Evolutionary conservation across 495 filamentous ascomycete genomes (phyloP).

Genomic region (Trichoderma erinaceum): DNA sequence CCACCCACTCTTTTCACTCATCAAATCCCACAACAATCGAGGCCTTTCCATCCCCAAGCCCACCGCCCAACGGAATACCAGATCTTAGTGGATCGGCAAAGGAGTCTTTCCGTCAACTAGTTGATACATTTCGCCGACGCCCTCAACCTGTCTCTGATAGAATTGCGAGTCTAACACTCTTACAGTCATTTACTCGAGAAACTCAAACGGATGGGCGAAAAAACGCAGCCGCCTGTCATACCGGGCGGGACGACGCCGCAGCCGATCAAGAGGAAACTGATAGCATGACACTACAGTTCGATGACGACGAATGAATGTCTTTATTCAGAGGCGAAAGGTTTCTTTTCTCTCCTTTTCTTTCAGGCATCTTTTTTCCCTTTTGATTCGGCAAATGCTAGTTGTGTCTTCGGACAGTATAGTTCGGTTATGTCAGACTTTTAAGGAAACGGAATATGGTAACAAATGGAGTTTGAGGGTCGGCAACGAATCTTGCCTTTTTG

Average conservation of each 20-base stretch:
- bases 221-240: constrained; percentile 22
- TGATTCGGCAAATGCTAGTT: no score
- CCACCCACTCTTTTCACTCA: neutral
- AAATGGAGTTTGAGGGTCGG: no score
- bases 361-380: neutral
- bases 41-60: neutral
- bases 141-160: constrained; percentile 17
- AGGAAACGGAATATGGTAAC: no score
- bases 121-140: neutral
- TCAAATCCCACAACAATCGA: neutral
- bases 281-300: constrained; percentile 23
- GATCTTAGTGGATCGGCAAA: constrained; percentile 16
- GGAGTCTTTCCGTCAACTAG: constrained; percentile 9
- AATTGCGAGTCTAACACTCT: constrained; percentile 1
- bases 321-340: neutral
- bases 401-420: no score
- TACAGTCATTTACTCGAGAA: constrained; percentile 40
- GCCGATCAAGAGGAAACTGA: constrained; percentile 34
- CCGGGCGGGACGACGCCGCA: constrained; percentile 22
- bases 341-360: neutral
- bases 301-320: neutral
- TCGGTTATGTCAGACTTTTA: no score
- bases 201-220: constrained; percentile 35
- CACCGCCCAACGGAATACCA: neutral
- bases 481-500: no score